A percentile compares a stretch with the other conserved stretches of the same genome.
Evolutionary conservation across 805 yeast genomes (phyloP).

Genomic region (Metschnikowia rubicola): DNA sequence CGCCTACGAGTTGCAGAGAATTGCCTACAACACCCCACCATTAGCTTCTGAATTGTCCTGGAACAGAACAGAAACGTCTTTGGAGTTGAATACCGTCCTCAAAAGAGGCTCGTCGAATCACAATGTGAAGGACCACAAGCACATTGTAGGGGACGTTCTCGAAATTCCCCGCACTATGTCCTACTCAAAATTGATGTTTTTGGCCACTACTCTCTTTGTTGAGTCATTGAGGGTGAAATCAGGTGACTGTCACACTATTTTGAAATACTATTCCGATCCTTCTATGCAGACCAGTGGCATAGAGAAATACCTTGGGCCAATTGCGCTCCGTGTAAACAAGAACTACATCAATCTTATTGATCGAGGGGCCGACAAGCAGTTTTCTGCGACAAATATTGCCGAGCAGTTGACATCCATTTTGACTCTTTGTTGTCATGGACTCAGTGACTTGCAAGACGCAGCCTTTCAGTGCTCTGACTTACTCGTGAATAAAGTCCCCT

Average conservation of each 20-base stretch:
- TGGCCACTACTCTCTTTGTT: conserved; percentile 75
- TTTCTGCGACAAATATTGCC: conserved; percentile 56
- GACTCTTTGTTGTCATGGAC: conserved; percentile 72
- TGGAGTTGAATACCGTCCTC: conserved; percentile 86
- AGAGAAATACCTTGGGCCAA: conserved; percentile 61
- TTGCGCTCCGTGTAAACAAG: conserved; percentile 57
- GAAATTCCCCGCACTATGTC: conserved; percentile 54
- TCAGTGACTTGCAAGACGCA: conserved; percentile 67
- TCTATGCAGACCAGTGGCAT: conserved; percentile 66
- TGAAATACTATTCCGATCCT: conserved; percentile 84
- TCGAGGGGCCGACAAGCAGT: conserved; percentile 50
- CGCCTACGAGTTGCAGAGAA: conserved; percentile 50
- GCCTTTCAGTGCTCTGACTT: conserved; percentile 76
- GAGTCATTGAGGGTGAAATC: conserved; percentile 75
- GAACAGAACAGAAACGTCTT: conserved; percentile 83
- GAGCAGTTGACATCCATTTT: conserved; percentile 67
- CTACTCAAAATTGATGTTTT: conserved; percentile 78
- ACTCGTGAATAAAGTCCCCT: conserved; percentile 65
- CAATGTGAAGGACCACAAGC: conserved; percentile 73
- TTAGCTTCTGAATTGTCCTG: conserved; percentile 27
- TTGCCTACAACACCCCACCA: conserved; percentile 69
- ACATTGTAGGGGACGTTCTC: conserved; percentile 49
- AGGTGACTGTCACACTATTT: conserved; percentile 77
- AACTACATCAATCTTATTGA: conserved; percentile 54
- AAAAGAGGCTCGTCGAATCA: conserved; percentile 85